Percentiles rank a stretch among this genome's conserved stretches.
These are phyloP conservation scores for Pulveroboletus sp. DNA, from an alignment of 768 basidiomycete genomes.

Conservation along the genomic window DNA sequence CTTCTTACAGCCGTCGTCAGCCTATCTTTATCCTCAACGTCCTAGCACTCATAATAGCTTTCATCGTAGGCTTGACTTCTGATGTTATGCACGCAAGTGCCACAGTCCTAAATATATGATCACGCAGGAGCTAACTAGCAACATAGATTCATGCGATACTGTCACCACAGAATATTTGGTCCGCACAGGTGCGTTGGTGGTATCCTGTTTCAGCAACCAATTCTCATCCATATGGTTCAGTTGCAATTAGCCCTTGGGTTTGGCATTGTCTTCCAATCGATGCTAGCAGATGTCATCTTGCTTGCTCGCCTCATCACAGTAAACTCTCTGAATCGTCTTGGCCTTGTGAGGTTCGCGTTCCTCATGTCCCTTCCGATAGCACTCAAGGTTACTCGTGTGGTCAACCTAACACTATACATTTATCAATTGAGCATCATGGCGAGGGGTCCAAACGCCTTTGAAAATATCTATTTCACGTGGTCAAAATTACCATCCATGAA, in stretches of 20 bases:
- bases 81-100: constrained; percentile 8
- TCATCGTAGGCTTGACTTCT: constrained; percentile 3
- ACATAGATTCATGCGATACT: constrained; percentile 20
- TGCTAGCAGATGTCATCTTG: constrained; percentile 21
- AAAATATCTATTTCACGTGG: constrained; percentile 7
- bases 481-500: constrained; percentile 23
- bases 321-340: constrained; percentile 10
- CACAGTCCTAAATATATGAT: no score
- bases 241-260: constrained; percentile 19
- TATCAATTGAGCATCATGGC: neutral
- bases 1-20: constrained; percentile 10
- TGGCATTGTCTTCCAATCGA: constrained; percentile 17
- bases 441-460: neutral
- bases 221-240: neutral
- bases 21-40: constrained; percentile 27
- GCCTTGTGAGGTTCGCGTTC: constrained; percentile 8
- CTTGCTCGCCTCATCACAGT: constrained; percentile 22
- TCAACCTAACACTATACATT: constrained; percentile 17
- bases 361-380: constrained; percentile 15
- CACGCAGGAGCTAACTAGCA: neutral
- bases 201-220: neutral
- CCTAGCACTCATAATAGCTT: constrained; percentile 3
- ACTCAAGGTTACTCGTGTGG: constrained; percentile 18
- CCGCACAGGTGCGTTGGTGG: constrained; percentile 2
- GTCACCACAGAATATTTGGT: constrained; percentile 13